phyloP scores from a whole-genome alignment of 2,329 filamentous ascomycete genomes.

The Colletotrichum simmondsii region DNA sequence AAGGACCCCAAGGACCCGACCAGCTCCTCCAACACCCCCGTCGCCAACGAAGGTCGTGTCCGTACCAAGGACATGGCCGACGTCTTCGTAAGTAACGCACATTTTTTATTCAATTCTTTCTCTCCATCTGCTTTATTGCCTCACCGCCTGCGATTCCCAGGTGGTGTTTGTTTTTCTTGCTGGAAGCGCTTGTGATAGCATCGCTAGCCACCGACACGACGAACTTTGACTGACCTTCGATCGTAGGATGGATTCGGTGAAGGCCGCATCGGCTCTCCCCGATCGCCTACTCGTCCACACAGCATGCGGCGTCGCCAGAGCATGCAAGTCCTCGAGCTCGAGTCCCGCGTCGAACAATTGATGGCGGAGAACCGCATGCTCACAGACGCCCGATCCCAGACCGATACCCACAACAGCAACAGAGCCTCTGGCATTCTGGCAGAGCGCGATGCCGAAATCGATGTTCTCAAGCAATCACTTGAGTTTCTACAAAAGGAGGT shows the following conservation, averaged over 20 bases:
- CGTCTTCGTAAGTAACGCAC: conserved; percentile 81
- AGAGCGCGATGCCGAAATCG: conserved; percentile 89
- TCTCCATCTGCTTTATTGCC: not conserved
- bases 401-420: conserved; percentile 74
- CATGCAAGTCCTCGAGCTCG: conserved; percentile 95
- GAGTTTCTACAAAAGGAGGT: conserved; percentile 87
- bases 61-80: conserved; percentile 89
- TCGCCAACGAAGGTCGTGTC: conserved; percentile 88
- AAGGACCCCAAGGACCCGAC: conserved; percentile 26
- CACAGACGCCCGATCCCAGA: conserved; percentile 65
- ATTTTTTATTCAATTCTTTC: conserved; percentile 7
- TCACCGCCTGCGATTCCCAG: not conserved
- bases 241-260: conserved; percentile 91
- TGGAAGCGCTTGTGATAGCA: not conserved
- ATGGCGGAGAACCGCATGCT: conserved; percentile 86
- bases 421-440: conserved; percentile 77
- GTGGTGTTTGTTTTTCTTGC: not conserved
- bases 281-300: conserved; percentile 91
- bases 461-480: conserved; percentile 81
- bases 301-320: conserved; percentile 97
- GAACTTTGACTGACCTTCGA: conserved; percentile 32
- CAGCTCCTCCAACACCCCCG: conserved; percentile 63
- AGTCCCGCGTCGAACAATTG: conserved; percentile 85
- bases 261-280: conserved; percentile 84
- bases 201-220: conserved; percentile 7